Evolutionary conservation across 768 basidiomycete species (phyloP).

Genomic region (Paxillus involutus): DNA sequence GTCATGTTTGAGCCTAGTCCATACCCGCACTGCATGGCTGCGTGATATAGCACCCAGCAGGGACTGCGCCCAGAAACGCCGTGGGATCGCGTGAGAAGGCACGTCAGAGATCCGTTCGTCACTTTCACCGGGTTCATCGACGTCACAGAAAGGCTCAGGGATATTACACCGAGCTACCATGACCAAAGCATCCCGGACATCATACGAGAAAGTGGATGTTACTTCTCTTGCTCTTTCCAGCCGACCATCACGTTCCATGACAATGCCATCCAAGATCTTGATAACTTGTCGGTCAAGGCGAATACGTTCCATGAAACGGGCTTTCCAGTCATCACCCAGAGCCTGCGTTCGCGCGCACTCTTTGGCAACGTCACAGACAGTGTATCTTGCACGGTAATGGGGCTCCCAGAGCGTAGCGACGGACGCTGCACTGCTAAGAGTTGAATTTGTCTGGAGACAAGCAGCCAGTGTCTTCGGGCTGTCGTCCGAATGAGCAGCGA

Average conservation of each 20-base stretch:
- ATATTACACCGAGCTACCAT: conserved; percentile 37
- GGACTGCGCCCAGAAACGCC: conserved; percentile 50
- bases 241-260: conserved; percentile 36
- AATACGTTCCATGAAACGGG: conserved; percentile 45
- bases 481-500: conserved; percentile 18
- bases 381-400: conserved; percentile 52
- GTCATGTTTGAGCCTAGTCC: conserved; percentile 26
- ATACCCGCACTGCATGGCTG: conserved; percentile 38
- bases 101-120: conserved; percentile 6
- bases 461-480: conserved; percentile 36
- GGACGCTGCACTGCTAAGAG: conserved; percentile 46
- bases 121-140: conserved; percentile 6
- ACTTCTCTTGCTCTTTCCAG: conserved; percentile 39
- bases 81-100: conserved; percentile 36
- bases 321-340: conserved; percentile 41
- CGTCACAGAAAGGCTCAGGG: conserved; percentile 28
- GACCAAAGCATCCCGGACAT: conserved; percentile 56
- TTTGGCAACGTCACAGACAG: conserved; percentile 33
- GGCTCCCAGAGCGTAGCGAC: conserved; percentile 47
- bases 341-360: conserved; percentile 36
- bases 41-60: conserved; percentile 46
- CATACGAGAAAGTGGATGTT: conserved; percentile 42
- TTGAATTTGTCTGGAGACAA: conserved; percentile 38
- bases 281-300: conserved; percentile 44
- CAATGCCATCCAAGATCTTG: conserved; percentile 40